Evolutionary conservation across 345 rosid species (phyloP).

Genomic region (Gynandropsis gynandra): DNA sequence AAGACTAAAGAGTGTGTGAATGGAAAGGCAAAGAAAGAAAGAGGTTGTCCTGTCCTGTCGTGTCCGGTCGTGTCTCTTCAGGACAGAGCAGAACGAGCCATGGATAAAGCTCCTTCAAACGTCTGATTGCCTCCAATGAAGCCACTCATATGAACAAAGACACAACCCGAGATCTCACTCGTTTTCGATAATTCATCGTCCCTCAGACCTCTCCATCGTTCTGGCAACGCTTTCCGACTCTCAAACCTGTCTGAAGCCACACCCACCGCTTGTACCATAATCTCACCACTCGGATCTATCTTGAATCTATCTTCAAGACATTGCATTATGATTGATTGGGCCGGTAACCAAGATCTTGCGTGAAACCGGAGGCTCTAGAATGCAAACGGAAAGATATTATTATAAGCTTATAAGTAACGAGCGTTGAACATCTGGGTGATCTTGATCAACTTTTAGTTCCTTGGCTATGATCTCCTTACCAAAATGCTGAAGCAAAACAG

Average conservation of each 20-base stretch:
- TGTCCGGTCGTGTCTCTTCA: no score
- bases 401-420: conserved; percentile 26
- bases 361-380: conserved; percentile 63
- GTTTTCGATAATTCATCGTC: conserved; percentile 65
- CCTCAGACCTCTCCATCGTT: conserved; percentile 84
- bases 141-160: conserved; percentile 93
- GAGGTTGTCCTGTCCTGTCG: no score
- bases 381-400: conserved; percentile 1
- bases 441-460: conserved; percentile 69
- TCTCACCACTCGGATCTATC: conserved; percentile 72
- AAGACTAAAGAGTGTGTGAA: no score
- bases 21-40: no score
- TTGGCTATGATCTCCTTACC: conserved; percentile 91
- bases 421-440: conserved; percentile 70
- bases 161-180: conserved; percentile 66
- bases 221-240: conserved; percentile 81
- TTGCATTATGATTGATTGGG: conserved; percentile 71
- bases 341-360: conserved; percentile 85
- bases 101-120: conserved; percentile 63
- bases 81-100: conserved; percentile 57
- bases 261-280: conserved; percentile 84
- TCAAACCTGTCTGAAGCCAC: conserved; percentile 84
- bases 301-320: conserved; percentile 56
- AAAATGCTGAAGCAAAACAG: conserved; percentile 54
- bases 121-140: conserved; percentile 73